Evolutionary conservation across 495 filamentous ascomycete genomes (phyloP), one percentile per base, ranked within the genome.

Genomic region (Umbilicaria muhlenbergii): DNA sequence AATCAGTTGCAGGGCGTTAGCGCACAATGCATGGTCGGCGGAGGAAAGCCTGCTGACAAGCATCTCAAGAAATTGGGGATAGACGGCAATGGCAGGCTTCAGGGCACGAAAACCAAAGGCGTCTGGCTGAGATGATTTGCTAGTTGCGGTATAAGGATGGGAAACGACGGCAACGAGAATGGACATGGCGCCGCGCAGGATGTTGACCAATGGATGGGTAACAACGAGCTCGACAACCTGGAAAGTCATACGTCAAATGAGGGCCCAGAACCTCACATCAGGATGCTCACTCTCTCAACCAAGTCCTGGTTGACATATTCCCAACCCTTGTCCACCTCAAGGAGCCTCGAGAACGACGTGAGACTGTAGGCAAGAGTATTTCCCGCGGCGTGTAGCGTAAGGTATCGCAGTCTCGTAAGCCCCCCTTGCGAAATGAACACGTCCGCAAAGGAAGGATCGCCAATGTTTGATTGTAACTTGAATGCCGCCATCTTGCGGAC

Each of bases 401-500:
- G 67, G 44, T 84, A 78, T 24, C 86, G 75, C 47, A 99, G 66
- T 47, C 85, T 79, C 46, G 73, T 70, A 38, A 95, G 64, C 7
- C 91, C 91, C 36, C 87, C 92, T 46, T 86, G 82, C 12, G 77
- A 72, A 17, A 96, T 94, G 66, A 96, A 99, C 44, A 89, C 73
- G 58, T 96, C 92, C 36, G 91, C 92, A 58, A 99, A 96, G 39
- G 86, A 85, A 3, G 91, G 91, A 58, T 99, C 92, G 53, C 85
- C 86, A 55, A 99, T 94, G 47, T 79, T 84, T 34, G 76, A 73
- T 61, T 99, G 91, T 34, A 99, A 76, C 62, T 93, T 94, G 73
- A 99, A 99, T 46, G 87, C 92, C 11, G 91, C 91, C 86, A 94
- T 95, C 68, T 99, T 99, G 52, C 91, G 85, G 43, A 86, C 83